Evolutionary conservation across 179 eudicot species (phyloP), one percentile per base, ranked within the genome.

Genomic region (Beta lomatogona): DNA sequence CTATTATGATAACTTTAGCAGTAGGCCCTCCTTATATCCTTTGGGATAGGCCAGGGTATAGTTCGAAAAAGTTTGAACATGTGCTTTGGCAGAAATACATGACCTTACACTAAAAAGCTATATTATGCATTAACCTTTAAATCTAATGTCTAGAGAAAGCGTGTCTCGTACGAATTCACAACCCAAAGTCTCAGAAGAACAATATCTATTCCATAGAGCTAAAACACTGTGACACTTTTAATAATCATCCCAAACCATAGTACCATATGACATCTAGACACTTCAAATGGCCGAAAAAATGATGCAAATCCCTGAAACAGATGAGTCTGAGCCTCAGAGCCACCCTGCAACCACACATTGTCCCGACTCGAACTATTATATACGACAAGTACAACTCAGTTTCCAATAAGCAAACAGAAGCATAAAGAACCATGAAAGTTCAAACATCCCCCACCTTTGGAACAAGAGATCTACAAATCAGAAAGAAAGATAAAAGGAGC

Each of bases 21-120:
- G 45, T 44, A 63, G 71, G 48, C 59, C 71, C 60, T 19, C 36
- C 54, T 15, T 14, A 77, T 22, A 46, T 10, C 41, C 46, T 41
- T 57, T 77, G 22, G 22, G 79, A n/a, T 22, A 61, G 68, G 46
- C 21, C 46, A n/a, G 21, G 71, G 59, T 64, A 77, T 16, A 28
- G 3, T 5, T 4, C 10, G 21, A 66, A 77, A 59, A 41, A 36
- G 69, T 45, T 57, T 14, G 22, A 48, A 25, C 46, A 66, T 22
- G 73, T 31, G 48, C 63, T 77, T 61, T 71, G 31, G 31, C 1
- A 60, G 36, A 77, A 50, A 60, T 52, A 53, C 9, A 77, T 50
- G 80, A 18, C 80, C 12, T 19, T 19, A 45, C 79, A 76, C 31
- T 44, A 76, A 5, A 76, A 76, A 10, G 79, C 6, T 44, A 59